Base-by-base conservation (phyloP, 2,329 filamentous ascomycete species). In the Lachnellula cervina region DNA sequence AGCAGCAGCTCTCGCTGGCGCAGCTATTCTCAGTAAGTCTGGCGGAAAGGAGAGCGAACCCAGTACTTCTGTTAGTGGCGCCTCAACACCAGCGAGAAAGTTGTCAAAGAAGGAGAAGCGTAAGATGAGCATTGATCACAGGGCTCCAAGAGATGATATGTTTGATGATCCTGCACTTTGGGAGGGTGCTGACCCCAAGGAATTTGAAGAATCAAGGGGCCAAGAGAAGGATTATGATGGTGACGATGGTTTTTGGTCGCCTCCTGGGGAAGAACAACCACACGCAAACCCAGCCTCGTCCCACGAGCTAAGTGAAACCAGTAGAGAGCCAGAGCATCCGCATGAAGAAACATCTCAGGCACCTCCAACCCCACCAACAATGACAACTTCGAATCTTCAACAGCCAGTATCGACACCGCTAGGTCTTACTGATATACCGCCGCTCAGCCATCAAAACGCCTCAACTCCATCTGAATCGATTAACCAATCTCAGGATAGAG, bases 151-250 rank as follows among this genome's bases (percentile, higher is more conserved):
- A 14, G 74, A 78, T 45, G 74, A 77, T 60, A 63, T 75, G 32
- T 75, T 77, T 64, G 73, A 79, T 58, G 73, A 77, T 60, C 67
- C 73, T 50, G 67, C 70, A 16, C 64, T 77, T 25, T 76, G 74
- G 75, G 74, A 79, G 62, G 73, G 72, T 23, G 70, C 71, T 13
- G 72, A 77, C 45, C 71, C 70, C 40, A 62, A 63, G 58, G 52
- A 61, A 50, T 51, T 67, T 42, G 64, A 68, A 43, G 70, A 68
- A 44, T 40, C 51, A 8, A 55, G 56, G 14, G 56, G 57, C 11
- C 58, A 37, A 51, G 49, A 57, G 42, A 51, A 63, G 40, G 50
- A 66, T 37, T 60, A 67, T 52, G 65, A 59, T 35, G 57, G 42
- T 19, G 56, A 56, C 51, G 64, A 65, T 50, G 67, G 65, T 32